Base-by-base conservation (phyloP, 768 basidiomycete genomes). In the Trichaptum fuscoviolaceum region DNA sequence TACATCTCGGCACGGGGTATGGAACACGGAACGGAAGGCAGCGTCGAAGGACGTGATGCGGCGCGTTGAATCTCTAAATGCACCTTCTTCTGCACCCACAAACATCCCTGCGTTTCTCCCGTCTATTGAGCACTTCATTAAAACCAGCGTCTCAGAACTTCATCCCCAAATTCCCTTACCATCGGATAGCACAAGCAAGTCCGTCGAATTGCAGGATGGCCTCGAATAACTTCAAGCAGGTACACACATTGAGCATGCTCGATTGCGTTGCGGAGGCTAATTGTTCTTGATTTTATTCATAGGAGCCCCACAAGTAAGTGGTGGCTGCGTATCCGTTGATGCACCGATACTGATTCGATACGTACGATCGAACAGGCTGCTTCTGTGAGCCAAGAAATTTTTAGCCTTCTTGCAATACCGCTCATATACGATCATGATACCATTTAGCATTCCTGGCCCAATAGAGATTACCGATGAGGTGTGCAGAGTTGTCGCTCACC, bases 381-480 rank as follows among this genome's bases (percentile, higher is more conserved):
- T 77, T 25, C 73, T 68, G 73, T 74, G 59, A 57, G 73, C 63
- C 12, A 20, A 6, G 42, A 20, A 52, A 52, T 52, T 52, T 20
- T 52, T 15, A 20, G 10, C 42, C 42, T 5, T 52, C 10, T 52
- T 52, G 42, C 3, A 52, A 52, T 52, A 4, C 26, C 36, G 35
- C n/a, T 35, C 25, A 12, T 10, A 42, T 36, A 30, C 23, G 63
- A 27, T 27, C 24, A 18, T 57, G 42, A 23, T 57, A 30, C 52
- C 18, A 67, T 36, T 61, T 57, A 80, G 79, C 67, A 82, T 83
- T 68, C 82, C 82, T 59, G 85, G 85, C 4, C 85, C 85, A 23
- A 86, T 86, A 68, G 85, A 86, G 73, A 80, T 86, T 65, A 75
- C 85, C 24, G 86, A 90, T 74, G 85, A 87, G 71, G 86, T 85